Percentiles rank a stretch among this genome's conserved stretches.
Evolutionary conservation across 2,329 filamentous ascomycete species (phyloP).

Genomic region (Tolypocladium pustulatum): DNA sequence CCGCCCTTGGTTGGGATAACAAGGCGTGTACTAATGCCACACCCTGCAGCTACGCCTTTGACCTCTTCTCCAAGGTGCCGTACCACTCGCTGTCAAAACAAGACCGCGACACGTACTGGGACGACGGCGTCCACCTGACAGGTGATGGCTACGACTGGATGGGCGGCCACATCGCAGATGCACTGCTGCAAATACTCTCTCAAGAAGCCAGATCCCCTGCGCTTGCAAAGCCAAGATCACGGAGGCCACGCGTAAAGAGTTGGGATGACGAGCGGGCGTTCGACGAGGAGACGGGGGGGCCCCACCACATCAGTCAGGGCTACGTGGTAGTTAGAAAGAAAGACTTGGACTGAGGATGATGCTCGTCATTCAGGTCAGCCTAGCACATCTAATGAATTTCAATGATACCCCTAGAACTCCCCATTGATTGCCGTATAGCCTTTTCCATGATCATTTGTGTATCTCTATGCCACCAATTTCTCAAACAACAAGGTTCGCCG

Average conservation of each 20-base stretch:
- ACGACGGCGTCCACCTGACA: conserved; percentile 51
- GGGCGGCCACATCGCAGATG: conserved; percentile 44
- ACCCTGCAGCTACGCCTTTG: conserved; percentile 40
- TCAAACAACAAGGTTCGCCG: conserved; percentile 35
- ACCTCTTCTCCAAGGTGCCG: conserved; percentile 44
- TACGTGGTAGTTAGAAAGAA: conserved; percentile 43
- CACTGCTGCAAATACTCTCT: conserved; percentile 34
- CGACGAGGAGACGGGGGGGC: conserved; percentile 40
- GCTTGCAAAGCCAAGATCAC: neutral
- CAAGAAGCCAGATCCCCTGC: neutral
- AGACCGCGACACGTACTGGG: conserved; percentile 42
- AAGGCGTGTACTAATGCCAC: neutral
- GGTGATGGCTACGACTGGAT: conserved; percentile 51
- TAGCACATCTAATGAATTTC: neutral
- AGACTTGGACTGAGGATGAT: conserved; percentile 33
- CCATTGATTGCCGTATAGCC: neutral
- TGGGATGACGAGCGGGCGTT: conserved; percentile 25
- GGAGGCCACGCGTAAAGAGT: conserved; percentile 14
- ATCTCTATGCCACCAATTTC: neutral
- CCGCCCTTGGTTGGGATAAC: no score
- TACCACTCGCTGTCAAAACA: conserved; percentile 36
- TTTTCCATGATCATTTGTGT: neutral
- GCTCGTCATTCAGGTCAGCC: neutral
- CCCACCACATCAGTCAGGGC: conserved; percentile 35
- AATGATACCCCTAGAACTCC: neutral